phyloP scores from a whole-genome alignment of 129 eudicot genomes.

The Flaveria ramosissima region DNA sequence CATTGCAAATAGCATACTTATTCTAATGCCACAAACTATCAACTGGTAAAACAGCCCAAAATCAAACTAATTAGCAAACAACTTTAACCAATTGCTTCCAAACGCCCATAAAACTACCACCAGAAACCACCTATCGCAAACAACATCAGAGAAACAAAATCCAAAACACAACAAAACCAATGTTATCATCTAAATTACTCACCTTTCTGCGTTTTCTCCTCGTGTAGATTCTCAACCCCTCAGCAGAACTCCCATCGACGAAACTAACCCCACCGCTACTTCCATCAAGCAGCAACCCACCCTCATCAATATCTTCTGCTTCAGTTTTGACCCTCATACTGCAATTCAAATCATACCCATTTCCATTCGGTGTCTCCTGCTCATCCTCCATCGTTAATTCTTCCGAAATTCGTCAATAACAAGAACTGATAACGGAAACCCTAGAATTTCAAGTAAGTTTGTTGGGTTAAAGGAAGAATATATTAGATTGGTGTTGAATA shows the following conservation, averaged over 20 bases:
- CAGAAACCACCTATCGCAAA: background rate
- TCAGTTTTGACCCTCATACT: constrained; percentile 15
- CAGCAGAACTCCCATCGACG: constrained; percentile 21
- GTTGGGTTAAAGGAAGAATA: background rate
- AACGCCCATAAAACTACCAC: background rate
- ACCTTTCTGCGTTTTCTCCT: constrained; percentile 33
- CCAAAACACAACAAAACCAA: background rate
- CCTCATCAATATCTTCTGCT: background rate
- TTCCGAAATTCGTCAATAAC: background rate
- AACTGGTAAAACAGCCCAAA: background rate
- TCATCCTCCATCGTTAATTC: constrained; percentile 21
- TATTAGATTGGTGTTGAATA: background rate
- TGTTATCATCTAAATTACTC: background rate
- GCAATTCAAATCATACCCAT: constrained; percentile 28
- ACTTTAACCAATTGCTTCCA: background rate
- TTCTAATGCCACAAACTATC: background rate
- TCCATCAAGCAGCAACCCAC: background rate
- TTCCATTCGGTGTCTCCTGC: constrained; percentile 21
- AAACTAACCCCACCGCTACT: too few species aligned
- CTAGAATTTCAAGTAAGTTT: constrained; percentile 19
- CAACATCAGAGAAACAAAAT: background rate
- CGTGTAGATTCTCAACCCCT: constrained; percentile 21
- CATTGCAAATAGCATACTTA: background rate
- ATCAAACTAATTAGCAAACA: background rate
- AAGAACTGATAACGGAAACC: constrained; percentile 11